Evolutionary conservation across 1,284 basidiomycete species (phyloP).

Genomic region (Rhodotorula glutinis): DNA sequence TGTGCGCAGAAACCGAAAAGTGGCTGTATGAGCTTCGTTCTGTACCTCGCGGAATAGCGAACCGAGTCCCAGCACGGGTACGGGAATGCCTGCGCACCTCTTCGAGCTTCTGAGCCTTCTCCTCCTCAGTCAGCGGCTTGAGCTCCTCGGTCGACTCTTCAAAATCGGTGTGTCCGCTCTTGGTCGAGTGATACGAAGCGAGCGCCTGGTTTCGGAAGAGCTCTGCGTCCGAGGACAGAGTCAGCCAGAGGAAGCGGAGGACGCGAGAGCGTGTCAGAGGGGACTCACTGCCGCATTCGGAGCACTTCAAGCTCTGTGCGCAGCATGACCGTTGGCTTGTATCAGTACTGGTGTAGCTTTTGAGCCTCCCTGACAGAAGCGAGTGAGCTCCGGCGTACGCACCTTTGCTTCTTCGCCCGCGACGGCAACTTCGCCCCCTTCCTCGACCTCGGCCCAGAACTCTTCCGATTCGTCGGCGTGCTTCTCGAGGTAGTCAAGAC

Average conservation of each 20-base stretch:
- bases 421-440: conserved; percentile 5
- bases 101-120: conserved; percentile 75
- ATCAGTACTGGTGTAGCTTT: neutral
- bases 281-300: conserved; percentile 30
- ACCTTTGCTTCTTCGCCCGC: conserved; percentile 31
- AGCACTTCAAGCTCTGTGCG: conserved; percentile 27
- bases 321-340: too few species aligned
- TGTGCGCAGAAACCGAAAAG: neutral
- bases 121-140: conserved; percentile 90
- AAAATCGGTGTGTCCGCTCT: conserved; percentile 75
- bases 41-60: too few species aligned
- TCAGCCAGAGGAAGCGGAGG: neutral
- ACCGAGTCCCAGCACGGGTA: too few species aligned
- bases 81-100: conserved; percentile 52
- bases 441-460: conserved; percentile 13
- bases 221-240: neutral
- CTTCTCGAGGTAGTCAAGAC: conserved; percentile 35
- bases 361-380: too few species aligned
- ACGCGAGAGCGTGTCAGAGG: too few species aligned
- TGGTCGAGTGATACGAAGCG: conserved; percentile 32
- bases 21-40: too few species aligned
- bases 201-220: conserved; percentile 30
- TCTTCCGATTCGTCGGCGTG: conserved; percentile 26
- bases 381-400: neutral
- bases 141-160: conserved; percentile 84